Evolutionary conservation across 441 rosid species (phyloP), one percentile per base, ranked within the genome.

Genomic region (Adansonia grandidieri): DNA sequence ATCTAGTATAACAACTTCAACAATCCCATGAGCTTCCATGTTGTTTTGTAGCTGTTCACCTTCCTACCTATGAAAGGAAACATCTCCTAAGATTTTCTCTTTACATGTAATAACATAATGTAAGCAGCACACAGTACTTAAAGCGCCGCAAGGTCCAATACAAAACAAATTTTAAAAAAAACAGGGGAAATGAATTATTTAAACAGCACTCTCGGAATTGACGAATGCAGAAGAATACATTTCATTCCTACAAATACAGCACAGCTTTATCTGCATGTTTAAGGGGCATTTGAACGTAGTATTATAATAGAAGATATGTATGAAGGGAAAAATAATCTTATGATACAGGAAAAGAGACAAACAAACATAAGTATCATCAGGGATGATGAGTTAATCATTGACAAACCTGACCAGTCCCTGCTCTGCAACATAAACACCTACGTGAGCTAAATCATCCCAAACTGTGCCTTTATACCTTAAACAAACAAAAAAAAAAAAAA

Each of bases 391-490:
- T 47, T 62, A 45, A 71, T 60, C 28, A 60, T 8, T 56, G 9
- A 72, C 84, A 83, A 75, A 93, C 97, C 95, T 95, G 78, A 95
- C 92, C 20, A 90, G 89, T 45, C 94, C 97, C 69, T 86, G 71
- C 77, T 92, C 95, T 54, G 94, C 95, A 32, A 89, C 82, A 62
- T 91, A 93, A 77, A 95, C 98, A 84, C 98, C 97, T 85, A 97
- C 98, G 78, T 89, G 95, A 85, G 98, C 98, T 88, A 89, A 80
- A 82, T 93, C 97, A 91, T 93, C 97, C 97, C 97, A 95, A 40
- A 95, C 88, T 15, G 97, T 92, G 45, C 98, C 97, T 91, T 93
- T 96, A 70, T 93, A 93, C 86, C 98, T 94, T 80, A 37, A 78
- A n/a, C 79, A 82, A 28, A 28, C n/a, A 28, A 28, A 28, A 28